Base-by-base conservation (phyloP, 1,284 basidiomycete species). In the Cryptococcus sp. region DNA sequence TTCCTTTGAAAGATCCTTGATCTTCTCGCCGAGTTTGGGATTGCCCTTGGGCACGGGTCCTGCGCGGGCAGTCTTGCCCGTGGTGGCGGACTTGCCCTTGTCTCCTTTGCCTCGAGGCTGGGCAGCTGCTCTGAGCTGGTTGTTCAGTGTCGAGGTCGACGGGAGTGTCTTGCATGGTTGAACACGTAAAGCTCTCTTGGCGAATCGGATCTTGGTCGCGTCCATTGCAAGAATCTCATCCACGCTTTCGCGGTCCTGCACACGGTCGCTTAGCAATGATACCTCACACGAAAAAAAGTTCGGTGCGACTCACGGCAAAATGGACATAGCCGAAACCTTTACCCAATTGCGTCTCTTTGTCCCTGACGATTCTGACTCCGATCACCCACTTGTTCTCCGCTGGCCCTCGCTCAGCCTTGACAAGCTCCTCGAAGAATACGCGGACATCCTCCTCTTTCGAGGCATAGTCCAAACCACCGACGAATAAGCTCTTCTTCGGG, bases 251-350 rank as follows among this genome's bases (percentile, higher is more conserved):
- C 87, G 86, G 69, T 94, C 90, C 92, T 95, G 64, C 43, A 41
- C 30, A 8, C 30, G 13, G 13, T 13, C 30, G 13, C 3, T 35
- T 35, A 35, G 30, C 30, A 35, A 13, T 5, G 30, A 10, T 8
- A n/a, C 7, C 30, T 35, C 7, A 13, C 30, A 35, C 7, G 30
- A 35, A 30, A 30, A 5, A 4, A 35, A 25, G 39, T 46, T 27
- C 41, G 10, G 47, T 60, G 61, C 46, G 50, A 84, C 88, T 70
- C 75, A 92, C 93, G 54, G 82, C 75, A 66, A 98, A 93, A 67
- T 92, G 88, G 10, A 98, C 88, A 75, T 98, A 98, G 11, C 89
- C 94, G 73, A 99, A 95, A 1, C 95, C 95, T 80, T 97, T 98
- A n/a, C 95, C 95, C 39, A 98, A 84, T 67, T 94, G 93, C 0